Conservation (phyloP, 257 asterid genomes). For the Mentha longifolia region DNA sequence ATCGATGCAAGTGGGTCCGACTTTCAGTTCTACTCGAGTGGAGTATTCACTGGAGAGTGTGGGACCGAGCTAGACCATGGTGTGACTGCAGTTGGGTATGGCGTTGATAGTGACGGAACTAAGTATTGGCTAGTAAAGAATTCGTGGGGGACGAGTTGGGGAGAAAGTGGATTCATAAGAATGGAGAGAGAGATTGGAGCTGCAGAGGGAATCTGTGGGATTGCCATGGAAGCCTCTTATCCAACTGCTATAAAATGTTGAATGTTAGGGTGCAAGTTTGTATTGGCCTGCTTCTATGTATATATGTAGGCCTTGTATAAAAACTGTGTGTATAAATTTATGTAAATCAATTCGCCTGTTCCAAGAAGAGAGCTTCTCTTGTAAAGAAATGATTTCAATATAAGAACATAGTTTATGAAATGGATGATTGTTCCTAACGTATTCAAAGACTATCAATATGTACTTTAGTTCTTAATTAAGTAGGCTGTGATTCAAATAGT, state of each 20-base stretch:
- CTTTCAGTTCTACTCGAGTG: slow-evolving; percentile 42
- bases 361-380: not conserved
- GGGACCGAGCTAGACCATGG: slow-evolving; percentile 50
- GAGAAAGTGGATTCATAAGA: slow-evolving; percentile 11
- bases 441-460: too few relatives aligned
- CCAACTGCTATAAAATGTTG: too few relatives aligned
- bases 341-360: not conserved
- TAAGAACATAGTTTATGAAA: too few relatives aligned
- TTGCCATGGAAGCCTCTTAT: too few relatives aligned
- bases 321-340: too few relatives aligned
- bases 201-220: not conserved
- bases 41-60: slow-evolving; percentile 45
- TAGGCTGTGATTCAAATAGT: too few relatives aligned
- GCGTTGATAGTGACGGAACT: slow-evolving; percentile 33
- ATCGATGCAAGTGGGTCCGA: slow-evolving; percentile 41
- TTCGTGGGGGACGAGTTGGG: slow-evolving; percentile 17
- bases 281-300: too few relatives aligned
- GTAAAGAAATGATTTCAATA: not conserved
- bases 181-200: slow-evolving; percentile 14
- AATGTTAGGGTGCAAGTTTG: too few relatives aligned
- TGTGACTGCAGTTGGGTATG: slow-evolving; percentile 47
- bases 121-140: slow-evolving; percentile 31
- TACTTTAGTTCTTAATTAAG: too few relatives aligned
- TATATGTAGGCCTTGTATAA: too few relatives aligned
- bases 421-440: too few relatives aligned